Conservation (phyloP, 176 grass and related monocot genomes). For the Eleusine coracana region DNA sequence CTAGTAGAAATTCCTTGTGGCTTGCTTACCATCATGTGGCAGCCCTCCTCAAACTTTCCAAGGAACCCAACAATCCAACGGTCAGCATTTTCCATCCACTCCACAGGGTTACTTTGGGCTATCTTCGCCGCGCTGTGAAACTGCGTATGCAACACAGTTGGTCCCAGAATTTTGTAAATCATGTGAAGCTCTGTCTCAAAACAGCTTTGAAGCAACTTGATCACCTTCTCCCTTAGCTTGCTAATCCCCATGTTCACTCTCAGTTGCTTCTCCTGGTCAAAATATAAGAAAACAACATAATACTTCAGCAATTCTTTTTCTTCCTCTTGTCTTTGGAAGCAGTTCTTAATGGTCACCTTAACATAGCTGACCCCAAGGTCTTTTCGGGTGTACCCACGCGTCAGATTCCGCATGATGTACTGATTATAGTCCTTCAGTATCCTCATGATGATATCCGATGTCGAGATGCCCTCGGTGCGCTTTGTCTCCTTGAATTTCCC, state of each 20-base stretch:
- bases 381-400: slow-evolving; percentile 71
- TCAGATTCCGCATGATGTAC: slow-evolving; percentile 87
- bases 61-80: slow-evolving; percentile 89
- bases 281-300: background rate
- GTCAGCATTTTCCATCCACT: slow-evolving; percentile 91
- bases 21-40: slow-evolving; percentile 83
- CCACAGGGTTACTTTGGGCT: slow-evolving; percentile 69
- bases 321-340: background rate
- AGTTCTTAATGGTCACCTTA: slow-evolving; percentile 43
- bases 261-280: slow-evolving; percentile 78
- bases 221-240: slow-evolving; percentile 83
- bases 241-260: slow-evolving; percentile 90
- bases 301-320: background rate
- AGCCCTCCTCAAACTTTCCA: slow-evolving; percentile 91
- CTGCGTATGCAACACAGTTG: slow-evolving; percentile 15
- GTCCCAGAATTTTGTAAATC: slow-evolving; percentile 8
- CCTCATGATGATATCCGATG: slow-evolving; percentile 93
- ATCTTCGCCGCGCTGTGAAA: slow-evolving; percentile 49
- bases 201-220: slow-evolving; percentile 10
- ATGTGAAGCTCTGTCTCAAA: slow-evolving; percentile 17
- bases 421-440: slow-evolving; percentile 95
- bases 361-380: slow-evolving; percentile 90
- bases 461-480: slow-evolving; percentile 81
- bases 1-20: background rate
- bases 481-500: slow-evolving; percentile 93